These are phyloP conservation scores for Blastobotrys robertii DNA, from an alignment of 805 yeast genomes.

Conservation along the genomic window DNA sequence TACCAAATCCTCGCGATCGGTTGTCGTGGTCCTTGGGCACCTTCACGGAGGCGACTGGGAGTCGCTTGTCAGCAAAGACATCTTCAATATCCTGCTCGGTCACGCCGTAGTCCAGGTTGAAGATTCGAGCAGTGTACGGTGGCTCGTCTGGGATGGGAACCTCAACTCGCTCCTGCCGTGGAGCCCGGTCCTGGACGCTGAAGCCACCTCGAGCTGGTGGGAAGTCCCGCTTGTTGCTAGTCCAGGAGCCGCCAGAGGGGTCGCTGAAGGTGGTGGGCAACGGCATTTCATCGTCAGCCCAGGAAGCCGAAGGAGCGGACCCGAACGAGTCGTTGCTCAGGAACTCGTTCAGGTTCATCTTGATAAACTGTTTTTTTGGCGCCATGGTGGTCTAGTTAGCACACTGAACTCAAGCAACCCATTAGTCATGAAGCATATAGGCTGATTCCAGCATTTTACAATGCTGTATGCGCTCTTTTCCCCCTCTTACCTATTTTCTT, in stretches of 20 bases:
- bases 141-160: slow-evolving; percentile 84
- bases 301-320: slow-evolving; percentile 35
- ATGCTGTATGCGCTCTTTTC: too few species aligned
- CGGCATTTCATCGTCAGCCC: slow-evolving; percentile 71
- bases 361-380: slow-evolving; percentile 48
- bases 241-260: slow-evolving; percentile 1
- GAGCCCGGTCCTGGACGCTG: slow-evolving; percentile 12
- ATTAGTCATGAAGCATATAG: too few species aligned
- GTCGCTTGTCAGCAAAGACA: slow-evolving; percentile 32
- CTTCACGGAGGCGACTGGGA: slow-evolving; percentile 47
- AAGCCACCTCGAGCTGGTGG: slow-evolving; percentile 5
- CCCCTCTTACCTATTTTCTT: not conserved
- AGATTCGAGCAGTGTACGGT: slow-evolving; percentile 85
- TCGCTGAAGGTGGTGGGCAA: slow-evolving; percentile 4
- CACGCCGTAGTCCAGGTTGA: slow-evolving; percentile 77
- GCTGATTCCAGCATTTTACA: too few species aligned
- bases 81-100: slow-evolving; percentile 44
- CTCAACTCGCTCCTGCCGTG: slow-evolving; percentile 37
- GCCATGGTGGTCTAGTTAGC: slow-evolving; percentile 32
- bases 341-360: slow-evolving; percentile 83
- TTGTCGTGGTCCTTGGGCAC: slow-evolving; percentile 63
- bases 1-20: slow-evolving; percentile 78
- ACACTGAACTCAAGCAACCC: not conserved
- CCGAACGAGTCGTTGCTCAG: slow-evolving; percentile 33
- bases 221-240: slow-evolving; percentile 1